These are phyloP conservation scores for Fusarium dlaminii DNA, from an alignment of 2,329 filamentous ascomycete genomes.

Conservation along the genomic window DNA sequence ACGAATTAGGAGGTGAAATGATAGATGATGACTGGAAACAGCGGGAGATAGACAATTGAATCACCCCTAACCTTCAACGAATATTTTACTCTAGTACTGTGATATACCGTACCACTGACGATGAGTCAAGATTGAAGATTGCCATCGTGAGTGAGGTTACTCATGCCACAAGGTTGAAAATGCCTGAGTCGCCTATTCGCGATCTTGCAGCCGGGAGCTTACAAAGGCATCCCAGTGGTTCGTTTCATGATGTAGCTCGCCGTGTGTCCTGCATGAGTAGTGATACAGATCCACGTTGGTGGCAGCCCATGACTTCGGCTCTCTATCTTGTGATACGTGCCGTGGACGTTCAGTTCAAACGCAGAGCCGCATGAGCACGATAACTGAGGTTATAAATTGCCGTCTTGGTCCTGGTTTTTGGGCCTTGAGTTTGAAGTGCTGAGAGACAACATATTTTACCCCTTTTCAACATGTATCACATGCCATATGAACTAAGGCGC, in stretches of 20 bases:
- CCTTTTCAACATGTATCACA: slow-evolving; percentile 4
- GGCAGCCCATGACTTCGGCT: neutral
- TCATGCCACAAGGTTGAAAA: neutral
- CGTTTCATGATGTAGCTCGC: slow-evolving; percentile 7
- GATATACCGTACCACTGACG: neutral
- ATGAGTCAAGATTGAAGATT: neutral
- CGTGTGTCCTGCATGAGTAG: slow-evolving; percentile 1
- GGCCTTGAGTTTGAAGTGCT: neutral
- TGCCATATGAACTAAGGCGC: neutral
- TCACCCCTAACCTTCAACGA: neutral
- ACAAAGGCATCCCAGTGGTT: neutral
- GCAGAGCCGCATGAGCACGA: slow-evolving; percentile 4
- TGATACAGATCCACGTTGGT: neutral
- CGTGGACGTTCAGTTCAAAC: neutral
- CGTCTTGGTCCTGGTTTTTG: neutral
- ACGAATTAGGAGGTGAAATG: slow-evolving; percentile 40
- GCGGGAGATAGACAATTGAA: slow-evolving; percentile 20
- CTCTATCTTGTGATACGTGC: slow-evolving; percentile 16
- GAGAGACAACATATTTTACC: neutral
- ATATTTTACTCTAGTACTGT: neutral
- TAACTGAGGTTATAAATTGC: neutral
- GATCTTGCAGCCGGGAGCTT: neutral
- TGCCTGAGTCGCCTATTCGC: neutral
- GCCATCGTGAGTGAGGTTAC: neutral
- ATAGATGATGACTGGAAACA: slow-evolving; percentile 8